These are phyloP conservation scores for Moelleriella libera DNA, from an alignment of 2,329 filamentous ascomycete genomes.

Conservation along the genomic window DNA sequence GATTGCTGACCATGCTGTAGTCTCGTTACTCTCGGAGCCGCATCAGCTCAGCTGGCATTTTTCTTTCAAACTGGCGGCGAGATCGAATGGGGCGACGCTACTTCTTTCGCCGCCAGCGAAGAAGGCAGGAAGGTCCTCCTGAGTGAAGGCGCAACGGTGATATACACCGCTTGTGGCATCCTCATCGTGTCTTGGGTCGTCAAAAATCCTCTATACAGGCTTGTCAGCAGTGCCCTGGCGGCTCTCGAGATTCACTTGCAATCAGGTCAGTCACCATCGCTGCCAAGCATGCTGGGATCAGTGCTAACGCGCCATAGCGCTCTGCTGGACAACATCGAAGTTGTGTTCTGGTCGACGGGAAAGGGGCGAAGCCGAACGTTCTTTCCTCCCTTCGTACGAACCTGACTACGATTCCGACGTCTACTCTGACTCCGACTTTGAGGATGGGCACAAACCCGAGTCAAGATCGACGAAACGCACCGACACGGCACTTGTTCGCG, in stretches of 20 bases:
- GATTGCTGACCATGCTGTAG: slow-evolving; percentile 5
- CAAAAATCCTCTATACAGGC: slow-evolving; percentile 10
- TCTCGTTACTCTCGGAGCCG: slow-evolving; percentile 12
- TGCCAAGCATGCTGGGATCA: neutral
- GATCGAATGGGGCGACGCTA: slow-evolving; percentile 17
- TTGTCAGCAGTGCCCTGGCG: slow-evolving; percentile 10
- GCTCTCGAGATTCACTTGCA: slow-evolving; percentile 7
- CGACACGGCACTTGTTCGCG: slow-evolving; percentile 4
- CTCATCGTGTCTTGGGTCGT: slow-evolving; percentile 10
- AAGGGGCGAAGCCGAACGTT: slow-evolving; percentile 1
- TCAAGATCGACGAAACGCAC: neutral
- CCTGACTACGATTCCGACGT: slow-evolving; percentile 3
- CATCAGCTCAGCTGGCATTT: slow-evolving; percentile 17
- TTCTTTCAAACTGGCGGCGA: slow-evolving; percentile 16
- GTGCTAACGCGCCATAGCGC: neutral
- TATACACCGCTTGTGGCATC: slow-evolving; percentile 9
- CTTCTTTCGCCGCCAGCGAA: slow-evolving; percentile 13
- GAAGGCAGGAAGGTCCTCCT: slow-evolving; percentile 17
- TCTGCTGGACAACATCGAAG: slow-evolving; percentile 1
- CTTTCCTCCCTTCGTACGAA: slow-evolving; percentile 3
- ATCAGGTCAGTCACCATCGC: slow-evolving; percentile 9
- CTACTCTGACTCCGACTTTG: slow-evolving; percentile 5
- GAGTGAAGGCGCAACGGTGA: slow-evolving; percentile 13
- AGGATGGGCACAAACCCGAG: neutral
- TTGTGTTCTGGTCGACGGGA: neutral